Evolutionary conservation across 2,329 filamentous ascomycete species (phyloP), one percentile per base, ranked within the genome.

Genomic region (Fusarium metavorans): DNA sequence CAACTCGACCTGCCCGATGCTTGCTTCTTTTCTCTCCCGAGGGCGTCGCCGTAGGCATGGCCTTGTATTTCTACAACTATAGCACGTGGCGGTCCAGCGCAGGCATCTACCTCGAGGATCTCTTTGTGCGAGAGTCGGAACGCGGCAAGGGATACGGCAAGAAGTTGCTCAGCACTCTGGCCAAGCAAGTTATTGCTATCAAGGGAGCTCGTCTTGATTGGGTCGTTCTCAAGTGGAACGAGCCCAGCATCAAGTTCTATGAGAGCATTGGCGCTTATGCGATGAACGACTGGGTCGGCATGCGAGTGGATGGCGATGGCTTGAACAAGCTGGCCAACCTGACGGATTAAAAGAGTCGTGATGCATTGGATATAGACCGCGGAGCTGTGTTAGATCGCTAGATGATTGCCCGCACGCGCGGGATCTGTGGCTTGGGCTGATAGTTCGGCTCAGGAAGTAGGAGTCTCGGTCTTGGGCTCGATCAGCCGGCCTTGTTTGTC

Each of bases 51-150:
- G 93, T 91, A 0, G 95, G 93, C 57, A 94, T 98, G 89, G 95
- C 95, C 1, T 84, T 98, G 45, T 98, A 95, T 85, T 98, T 97
- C 83, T 95, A 96, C 87, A 98, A 96, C 84, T 98, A 98, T 85
- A 95, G 92, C 80, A 98, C 96, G 1, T 98, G 97, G 97, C 90
- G 93, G 10, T 90, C 93, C n/a, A 90, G 90, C 54, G 91, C 95
- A 0, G 96, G 96, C 4, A 93, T 99, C 80, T 98, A 97, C 83
- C 91, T 98, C 41, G 96, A 98, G 83, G 96, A 98, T 80, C 86
- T 98, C n/a, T 98, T 92, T 79, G 94, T 99, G 45, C 88, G 91
- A 76, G 88, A 91, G 1, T 85, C 85, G 52, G 91, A 93, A 77
- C 88, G 97, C 5, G 92, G 92, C 37, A 90, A 90, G 71, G 95